These are phyloP conservation scores for Mortierella sp. DNA, from an alignment of 371 early-diverging fungal species.

Conservation along the genomic window DNA sequence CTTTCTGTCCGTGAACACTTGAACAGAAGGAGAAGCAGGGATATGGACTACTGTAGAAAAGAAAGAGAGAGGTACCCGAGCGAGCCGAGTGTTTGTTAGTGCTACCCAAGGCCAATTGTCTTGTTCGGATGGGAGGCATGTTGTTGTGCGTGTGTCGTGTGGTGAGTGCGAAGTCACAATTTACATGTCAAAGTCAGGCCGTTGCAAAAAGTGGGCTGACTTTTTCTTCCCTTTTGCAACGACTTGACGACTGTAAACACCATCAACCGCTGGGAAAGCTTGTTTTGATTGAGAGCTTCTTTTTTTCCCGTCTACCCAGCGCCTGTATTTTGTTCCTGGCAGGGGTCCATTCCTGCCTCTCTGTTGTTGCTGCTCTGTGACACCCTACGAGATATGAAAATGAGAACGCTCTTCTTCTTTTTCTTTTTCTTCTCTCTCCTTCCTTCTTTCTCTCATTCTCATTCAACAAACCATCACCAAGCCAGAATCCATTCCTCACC, in stretches of 20 bases:
- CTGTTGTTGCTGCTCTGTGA: too few species aligned
- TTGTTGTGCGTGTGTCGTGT: too few species aligned
- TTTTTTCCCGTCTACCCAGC: background rate
- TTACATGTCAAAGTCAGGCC: too few species aligned
- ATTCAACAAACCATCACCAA: background rate
- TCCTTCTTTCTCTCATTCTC: constrained; percentile 27
- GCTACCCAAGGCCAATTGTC: background rate
- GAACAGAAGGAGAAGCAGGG: too few species aligned
- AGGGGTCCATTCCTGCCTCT: background rate
- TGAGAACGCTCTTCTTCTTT: background rate
- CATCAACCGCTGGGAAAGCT: background rate
- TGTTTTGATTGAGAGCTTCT: background rate
- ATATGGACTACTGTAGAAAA: too few species aligned
- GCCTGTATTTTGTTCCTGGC: background rate
- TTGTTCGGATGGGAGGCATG: too few species aligned
- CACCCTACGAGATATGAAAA: too few species aligned
- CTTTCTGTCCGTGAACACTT: too few species aligned
- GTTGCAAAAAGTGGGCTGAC: constrained; percentile 19
- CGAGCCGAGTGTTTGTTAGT: background rate
- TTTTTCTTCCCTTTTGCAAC: background rate
- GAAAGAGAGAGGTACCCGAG: too few species aligned
- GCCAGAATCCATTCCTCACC: constrained; percentile 3
- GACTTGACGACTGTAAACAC: background rate
- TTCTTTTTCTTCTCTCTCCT: background rate
- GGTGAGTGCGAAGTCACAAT: background rate